Evolutionary conservation across 73 alveolate genomes (phyloP).

Genomic region (Tetrahymena borealis): DNA sequence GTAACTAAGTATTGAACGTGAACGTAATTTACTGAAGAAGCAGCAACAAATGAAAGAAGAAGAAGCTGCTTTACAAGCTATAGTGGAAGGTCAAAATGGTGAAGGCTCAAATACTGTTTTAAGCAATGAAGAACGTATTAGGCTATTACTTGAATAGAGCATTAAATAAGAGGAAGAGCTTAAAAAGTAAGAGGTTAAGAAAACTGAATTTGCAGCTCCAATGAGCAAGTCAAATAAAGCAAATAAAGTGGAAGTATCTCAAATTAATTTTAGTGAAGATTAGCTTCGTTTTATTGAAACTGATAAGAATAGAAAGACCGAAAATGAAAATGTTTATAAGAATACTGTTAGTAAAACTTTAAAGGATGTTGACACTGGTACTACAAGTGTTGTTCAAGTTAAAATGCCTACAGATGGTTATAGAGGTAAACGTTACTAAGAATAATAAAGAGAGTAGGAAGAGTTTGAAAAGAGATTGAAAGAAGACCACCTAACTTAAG

Average conservation of each 20-base stretch:
- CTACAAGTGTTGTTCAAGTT: constrained; percentile 23
- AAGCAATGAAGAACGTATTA: neutral
- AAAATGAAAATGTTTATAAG: neutral
- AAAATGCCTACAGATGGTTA: constrained; percentile 31
- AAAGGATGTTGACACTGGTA: constrained; percentile 22
- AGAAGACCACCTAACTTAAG: neutral
- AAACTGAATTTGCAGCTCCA: neutral
- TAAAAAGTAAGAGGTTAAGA: neutral
- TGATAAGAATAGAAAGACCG: neutral
- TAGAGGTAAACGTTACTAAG: neutral
- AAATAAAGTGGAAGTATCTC: neutral
- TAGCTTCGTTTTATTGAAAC: neutral
- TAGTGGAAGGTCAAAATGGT: neutral
- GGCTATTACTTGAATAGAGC: neutral
- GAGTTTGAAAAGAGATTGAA: neutral
- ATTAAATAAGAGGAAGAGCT: neutral
- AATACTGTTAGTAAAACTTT: neutral
- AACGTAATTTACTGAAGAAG: neutral
- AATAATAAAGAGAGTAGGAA: neutral
- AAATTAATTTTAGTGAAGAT: neutral
- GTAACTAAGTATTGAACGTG: neutral
- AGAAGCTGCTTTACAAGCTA: neutral
- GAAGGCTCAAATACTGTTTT: neutral
- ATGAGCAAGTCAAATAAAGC: neutral
- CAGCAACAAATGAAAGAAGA: neutral